Evolutionary conservation across 192 early-diverging fungal species (phyloP).

Genomic region (Jimgerdemannia flammicorona): DNA sequence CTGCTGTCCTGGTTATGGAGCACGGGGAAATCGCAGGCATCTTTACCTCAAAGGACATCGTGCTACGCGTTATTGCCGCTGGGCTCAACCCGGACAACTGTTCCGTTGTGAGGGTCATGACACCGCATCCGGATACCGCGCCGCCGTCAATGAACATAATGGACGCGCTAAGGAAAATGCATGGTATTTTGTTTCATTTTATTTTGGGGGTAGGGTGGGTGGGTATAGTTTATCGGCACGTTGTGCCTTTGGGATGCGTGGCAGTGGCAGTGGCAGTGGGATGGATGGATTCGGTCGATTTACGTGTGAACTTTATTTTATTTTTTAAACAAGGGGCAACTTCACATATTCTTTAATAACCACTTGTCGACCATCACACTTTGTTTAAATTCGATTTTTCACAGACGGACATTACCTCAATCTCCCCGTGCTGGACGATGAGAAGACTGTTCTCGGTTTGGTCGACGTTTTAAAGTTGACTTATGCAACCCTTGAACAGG

Average conservation of each 20-base stretch:
- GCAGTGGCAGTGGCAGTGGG: too few species aligned
- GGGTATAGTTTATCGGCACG: background rate
- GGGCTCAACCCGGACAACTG: slow-evolving; percentile 85
- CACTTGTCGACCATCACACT: background rate
- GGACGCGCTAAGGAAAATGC: slow-evolving; percentile 82
- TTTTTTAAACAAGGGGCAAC: background rate
- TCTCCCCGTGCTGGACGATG: slow-evolving; percentile 74
- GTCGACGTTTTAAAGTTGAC: slow-evolving; percentile 83
- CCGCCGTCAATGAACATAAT: slow-evolving; percentile 67
- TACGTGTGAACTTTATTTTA: slow-evolving; percentile 8
- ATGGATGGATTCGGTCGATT: too few species aligned
- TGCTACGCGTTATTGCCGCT: slow-evolving; percentile 84
- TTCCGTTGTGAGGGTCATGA: slow-evolving; percentile 97
- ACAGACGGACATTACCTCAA: slow-evolving; percentile 81
- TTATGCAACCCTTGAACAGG: slow-evolving; percentile 79
- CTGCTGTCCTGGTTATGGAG: slow-evolving; percentile 74
- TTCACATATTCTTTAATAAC: slow-evolving; percentile 2
- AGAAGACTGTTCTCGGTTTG: slow-evolving; percentile 67
- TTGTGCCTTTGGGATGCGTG: too few species aligned
- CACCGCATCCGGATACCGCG: slow-evolving; percentile 82
- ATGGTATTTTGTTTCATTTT: slow-evolving; percentile 37
- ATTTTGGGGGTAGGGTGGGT: background rate
- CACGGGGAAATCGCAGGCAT: slow-evolving; percentile 78
- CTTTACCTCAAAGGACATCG: slow-evolving; percentile 82
- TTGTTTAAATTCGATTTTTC: background rate